Evolutionary conservation across 1,139 yeast genomes (phyloP).

Genomic region (Trichomonascaceae sp.): DNA sequence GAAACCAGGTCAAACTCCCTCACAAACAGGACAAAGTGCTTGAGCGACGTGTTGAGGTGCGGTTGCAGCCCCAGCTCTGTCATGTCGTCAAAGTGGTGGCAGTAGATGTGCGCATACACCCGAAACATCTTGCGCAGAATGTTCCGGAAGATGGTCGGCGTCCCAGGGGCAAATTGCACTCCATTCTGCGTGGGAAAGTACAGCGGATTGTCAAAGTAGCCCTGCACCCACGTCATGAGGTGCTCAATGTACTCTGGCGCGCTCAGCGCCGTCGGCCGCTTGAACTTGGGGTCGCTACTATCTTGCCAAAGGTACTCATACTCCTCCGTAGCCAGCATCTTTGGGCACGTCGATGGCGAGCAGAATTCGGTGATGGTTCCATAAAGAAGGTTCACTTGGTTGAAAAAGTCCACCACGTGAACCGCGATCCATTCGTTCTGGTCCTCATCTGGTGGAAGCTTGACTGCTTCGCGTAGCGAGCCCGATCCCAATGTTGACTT

Average conservation of each 20-base stretch:
- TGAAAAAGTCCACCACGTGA: conserved; percentile 62
- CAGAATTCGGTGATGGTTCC: conserved; percentile 96
- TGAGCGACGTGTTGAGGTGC: conserved; percentile 83
- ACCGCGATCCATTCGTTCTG: conserved; percentile 93
- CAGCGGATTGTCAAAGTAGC: conserved; percentile 74
- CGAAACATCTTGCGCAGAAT: conserved; percentile 83
- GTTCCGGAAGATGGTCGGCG: conserved; percentile 60
- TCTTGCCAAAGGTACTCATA: conserved; percentile 97
- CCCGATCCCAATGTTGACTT: conserved; percentile 93
- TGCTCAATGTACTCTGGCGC: conserved; percentile 94
- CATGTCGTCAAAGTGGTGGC: conserved; percentile 94
- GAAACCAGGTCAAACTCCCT: conserved; percentile 70
- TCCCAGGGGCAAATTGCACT: conserved; percentile 48
- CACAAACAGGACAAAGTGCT: conserved; percentile 82
- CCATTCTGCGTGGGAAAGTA: conserved; percentile 85
- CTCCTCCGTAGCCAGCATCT: conserved; percentile 95
- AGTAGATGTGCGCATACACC: conserved; percentile 95
- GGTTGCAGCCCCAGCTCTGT: conserved; percentile 86
- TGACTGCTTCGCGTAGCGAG: conserved; percentile 82
- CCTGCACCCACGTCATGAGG: conserved; percentile 90
- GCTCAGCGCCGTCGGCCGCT: conserved; percentile 58
- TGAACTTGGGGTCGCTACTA: conserved; percentile 31
- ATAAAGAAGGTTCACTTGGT: conserved; percentile 91
- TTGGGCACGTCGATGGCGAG: conserved; percentile 81
- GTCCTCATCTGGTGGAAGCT: conserved; percentile 87